Evolutionary conservation across 2,329 filamentous ascomycete genomes (phyloP), one percentile per base, ranked within the genome.

Genomic region (Aspergillus spinulosporus): DNA sequence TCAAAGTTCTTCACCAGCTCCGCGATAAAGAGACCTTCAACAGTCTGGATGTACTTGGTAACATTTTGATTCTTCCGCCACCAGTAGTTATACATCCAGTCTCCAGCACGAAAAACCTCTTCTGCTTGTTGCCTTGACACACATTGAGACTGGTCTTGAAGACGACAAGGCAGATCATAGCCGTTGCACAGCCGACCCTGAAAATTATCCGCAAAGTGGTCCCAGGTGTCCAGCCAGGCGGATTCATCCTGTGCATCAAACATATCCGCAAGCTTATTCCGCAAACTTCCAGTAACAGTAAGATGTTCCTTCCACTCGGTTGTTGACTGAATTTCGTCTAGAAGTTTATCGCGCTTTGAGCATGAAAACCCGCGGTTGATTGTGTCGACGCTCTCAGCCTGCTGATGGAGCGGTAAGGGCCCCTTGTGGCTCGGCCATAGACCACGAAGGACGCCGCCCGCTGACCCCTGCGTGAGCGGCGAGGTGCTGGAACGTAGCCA

Each of bases 11-110:
- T 52, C n/a, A 75, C 49, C 2, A 75, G 67, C 53, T 75, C 73
- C 0, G 69, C 67, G 39, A 75, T 72, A 29, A 75, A 75, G 8
- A 74, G 54, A 6, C 73, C 73, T 52, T 74, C 68, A 1, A 72
- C 67, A 1, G 70, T 57, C 52, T 71, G 70, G 40, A 75, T 75
- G 42, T 75, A 75, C 45, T 64, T 63, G n/a, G 60, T 64, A 3
- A 64, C 72, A 40, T 74, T 65, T 0, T 65, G 62, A 40, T 70
- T 74, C 3, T 60, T 59, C 6, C 72, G 68, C 71, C 71, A 75
- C 60, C 70, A 74, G 60, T 74, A 75, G 46, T 75, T 75, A 69
- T 72, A 75, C 51, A 74, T 71, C 73, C 73, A 75, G 47, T 75
- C 73, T 4, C 73, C 73, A 1, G 72, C 72, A 29, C 73, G 71